Conservation (phyloP, 495 filamentous ascomycete species). For the Xylaria grammica region DNA sequence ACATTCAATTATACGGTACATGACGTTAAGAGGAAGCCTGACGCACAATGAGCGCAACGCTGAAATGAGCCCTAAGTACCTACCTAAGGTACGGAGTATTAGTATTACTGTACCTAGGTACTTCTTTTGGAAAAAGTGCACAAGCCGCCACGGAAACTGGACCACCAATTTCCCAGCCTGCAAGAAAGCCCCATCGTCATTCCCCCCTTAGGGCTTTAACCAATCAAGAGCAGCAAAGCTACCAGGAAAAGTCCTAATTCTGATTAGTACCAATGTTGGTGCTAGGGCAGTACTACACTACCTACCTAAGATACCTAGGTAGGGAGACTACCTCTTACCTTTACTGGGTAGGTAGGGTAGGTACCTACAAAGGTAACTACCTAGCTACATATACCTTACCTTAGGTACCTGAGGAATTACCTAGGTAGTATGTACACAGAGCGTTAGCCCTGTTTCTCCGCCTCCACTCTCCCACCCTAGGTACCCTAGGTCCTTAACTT, state of each 20-base stretch:
- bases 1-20: too few relatives aligned
- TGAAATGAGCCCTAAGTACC: too few relatives aligned
- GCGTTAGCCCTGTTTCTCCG: not conserved
- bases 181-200: slow-evolving; percentile 24
- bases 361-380: slow-evolving; percentile 4
- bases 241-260: slow-evolving; percentile 17
- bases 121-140: slow-evolving; percentile 3
- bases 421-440: not conserved
- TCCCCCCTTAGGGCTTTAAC: slow-evolving; percentile 15
- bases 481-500: not conserved
- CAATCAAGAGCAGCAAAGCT: not conserved
- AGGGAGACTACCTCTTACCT: too few relatives aligned
- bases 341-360: not conserved
- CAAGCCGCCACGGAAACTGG: slow-evolving; percentile 29
- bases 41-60: too few relatives aligned
- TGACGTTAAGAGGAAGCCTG: too few relatives aligned
- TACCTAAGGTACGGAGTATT: too few relatives aligned
- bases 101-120: slow-evolving; percentile 15
- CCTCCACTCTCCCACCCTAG: slow-evolving; percentile 17
- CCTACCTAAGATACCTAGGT: too few relatives aligned
- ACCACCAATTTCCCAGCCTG: slow-evolving; percentile 43
- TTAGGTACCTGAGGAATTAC: slow-evolving; percentile 1
- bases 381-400: too few relatives aligned
- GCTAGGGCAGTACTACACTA: slow-evolving; percentile 9
- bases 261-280: slow-evolving; percentile 13